phyloP scores from a whole-genome alignment of 129 eudicot genomes.

The Tagetes erecta region DNA sequence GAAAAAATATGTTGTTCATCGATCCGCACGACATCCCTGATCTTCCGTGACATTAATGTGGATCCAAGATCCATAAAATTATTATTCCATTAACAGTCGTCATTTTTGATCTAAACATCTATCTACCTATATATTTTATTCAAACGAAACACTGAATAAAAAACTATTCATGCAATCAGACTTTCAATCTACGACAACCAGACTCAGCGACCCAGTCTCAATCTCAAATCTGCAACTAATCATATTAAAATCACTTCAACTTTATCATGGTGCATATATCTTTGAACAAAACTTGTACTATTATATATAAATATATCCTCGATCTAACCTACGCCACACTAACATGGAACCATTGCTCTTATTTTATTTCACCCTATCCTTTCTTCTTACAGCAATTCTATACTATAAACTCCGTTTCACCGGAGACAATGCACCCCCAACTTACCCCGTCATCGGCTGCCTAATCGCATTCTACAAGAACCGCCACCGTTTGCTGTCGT shows the following conservation, averaged over 20 bases:
- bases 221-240: not conserved
- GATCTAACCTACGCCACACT: not conserved
- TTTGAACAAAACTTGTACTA: not conserved
- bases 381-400: constrained; percentile 5
- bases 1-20: no score
- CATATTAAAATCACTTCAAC: not conserved
- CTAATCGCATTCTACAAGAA: constrained; percentile 47
- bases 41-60: not conserved
- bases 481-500: constrained; percentile 40
- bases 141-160: not conserved
- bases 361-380: constrained; percentile 1
- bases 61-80: not conserved
- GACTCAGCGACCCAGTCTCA: not conserved
- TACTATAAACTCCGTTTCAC: constrained; percentile 16
- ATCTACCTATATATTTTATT: not conserved
- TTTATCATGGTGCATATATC: not conserved
- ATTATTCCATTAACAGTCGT: not conserved
- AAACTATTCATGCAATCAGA: not conserved
- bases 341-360: constrained; percentile 17
- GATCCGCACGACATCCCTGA: no score
- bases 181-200: constrained; percentile 16
- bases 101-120: not conserved
- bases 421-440: constrained; percentile 18
- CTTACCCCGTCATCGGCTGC: constrained; percentile 50
- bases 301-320: not conserved